Conservation (phyloP, 2,329 filamentous ascomycete genomes). For the Paracorniculantispora psalliotae region DNA sequence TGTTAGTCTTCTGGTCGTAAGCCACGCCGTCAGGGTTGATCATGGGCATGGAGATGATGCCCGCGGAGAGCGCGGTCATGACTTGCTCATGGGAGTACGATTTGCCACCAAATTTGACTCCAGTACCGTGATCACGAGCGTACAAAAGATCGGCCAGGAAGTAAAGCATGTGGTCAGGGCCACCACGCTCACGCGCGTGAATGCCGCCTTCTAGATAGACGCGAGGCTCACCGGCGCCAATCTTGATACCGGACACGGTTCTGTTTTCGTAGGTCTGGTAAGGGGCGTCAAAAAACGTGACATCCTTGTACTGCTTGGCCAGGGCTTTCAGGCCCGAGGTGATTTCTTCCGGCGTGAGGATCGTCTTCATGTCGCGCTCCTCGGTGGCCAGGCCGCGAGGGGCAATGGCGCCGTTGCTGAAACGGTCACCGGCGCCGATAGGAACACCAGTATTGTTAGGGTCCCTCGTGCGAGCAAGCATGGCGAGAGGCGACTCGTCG, state of each 20-base stretch:
- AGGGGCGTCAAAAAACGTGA: conserved; percentile 38
- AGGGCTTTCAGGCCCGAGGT: conserved; percentile 39
- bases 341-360: conserved; percentile 43
- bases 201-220: conserved; percentile 50
- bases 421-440: conserved; percentile 39
- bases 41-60: conserved; percentile 49
- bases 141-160: conserved; percentile 53
- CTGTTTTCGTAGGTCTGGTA: conserved; percentile 40
- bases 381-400: conserved; percentile 30
- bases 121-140: conserved; percentile 43
- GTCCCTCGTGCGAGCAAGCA: conserved; percentile 14
- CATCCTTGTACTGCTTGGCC: conserved; percentile 32
- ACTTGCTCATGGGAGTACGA: conserved; percentile 49
- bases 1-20: conserved; percentile 44
- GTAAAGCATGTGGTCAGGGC: conserved; percentile 51
- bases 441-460: conserved; percentile 25
- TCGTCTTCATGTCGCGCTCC: conserved; percentile 33
- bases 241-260: conserved; percentile 34
- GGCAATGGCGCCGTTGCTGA: conserved; percentile 32
- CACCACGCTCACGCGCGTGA: conserved; percentile 55
- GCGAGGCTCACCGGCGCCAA: conserved; percentile 41
- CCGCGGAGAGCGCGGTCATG: conserved; percentile 43
- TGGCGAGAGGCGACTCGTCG: not conserved
- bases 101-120: conserved; percentile 47
- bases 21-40: conserved; percentile 51